Percentiles rank a stretch among this genome's conserved stretches.
phyloP scores from a whole-genome alignment of 495 filamentous ascomycete genomes.

The Aspergillus homomorphus region DNA sequence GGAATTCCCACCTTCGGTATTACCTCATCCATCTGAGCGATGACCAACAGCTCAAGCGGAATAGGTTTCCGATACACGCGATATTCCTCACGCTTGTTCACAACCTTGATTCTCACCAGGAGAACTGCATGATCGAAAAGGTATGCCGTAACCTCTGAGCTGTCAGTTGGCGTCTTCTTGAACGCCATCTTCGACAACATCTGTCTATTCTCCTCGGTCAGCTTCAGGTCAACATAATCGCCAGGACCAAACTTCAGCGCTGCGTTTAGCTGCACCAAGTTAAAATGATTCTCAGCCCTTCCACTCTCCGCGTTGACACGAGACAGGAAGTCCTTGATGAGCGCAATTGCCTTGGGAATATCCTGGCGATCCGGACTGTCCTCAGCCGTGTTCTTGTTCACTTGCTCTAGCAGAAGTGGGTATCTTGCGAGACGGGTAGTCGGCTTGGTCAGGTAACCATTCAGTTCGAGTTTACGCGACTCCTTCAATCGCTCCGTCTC shows the following conservation, averaged over 20 bases:
- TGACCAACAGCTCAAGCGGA: slow-evolving; percentile 87
- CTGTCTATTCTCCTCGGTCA: slow-evolving; percentile 90
- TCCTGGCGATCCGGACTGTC: slow-evolving; percentile 86
- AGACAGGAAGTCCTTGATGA: slow-evolving; percentile 82
- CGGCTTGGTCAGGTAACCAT: slow-evolving; percentile 97
- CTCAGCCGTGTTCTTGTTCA: slow-evolving; percentile 81
- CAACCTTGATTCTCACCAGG: slow-evolving; percentile 79
- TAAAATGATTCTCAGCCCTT: slow-evolving; percentile 97
- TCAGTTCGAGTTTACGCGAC: slow-evolving; percentile 93
- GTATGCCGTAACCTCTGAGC: slow-evolving; percentile 86
- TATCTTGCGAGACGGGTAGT: slow-evolving; percentile 95
- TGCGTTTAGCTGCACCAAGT: slow-evolving; percentile 83
- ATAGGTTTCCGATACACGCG: slow-evolving; percentile 96
- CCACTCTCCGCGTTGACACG: slow-evolving; percentile 93
- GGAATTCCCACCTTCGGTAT: slow-evolving; percentile 74
- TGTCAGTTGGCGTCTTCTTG: slow-evolving; percentile 87
- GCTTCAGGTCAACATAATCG: slow-evolving; percentile 88
- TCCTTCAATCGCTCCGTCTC: slow-evolving; percentile 96
- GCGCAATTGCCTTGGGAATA: slow-evolving; percentile 78
- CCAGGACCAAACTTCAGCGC: slow-evolving; percentile 83
- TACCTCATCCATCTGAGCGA: slow-evolving; percentile 94
- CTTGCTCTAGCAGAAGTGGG: slow-evolving; percentile 87
- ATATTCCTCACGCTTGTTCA: slow-evolving; percentile 90
- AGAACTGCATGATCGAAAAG: slow-evolving; percentile 95
- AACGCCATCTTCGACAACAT: slow-evolving; percentile 87